Conservation (phyloP, 805 yeast species). For the Ogataea polymorpha region DNA sequence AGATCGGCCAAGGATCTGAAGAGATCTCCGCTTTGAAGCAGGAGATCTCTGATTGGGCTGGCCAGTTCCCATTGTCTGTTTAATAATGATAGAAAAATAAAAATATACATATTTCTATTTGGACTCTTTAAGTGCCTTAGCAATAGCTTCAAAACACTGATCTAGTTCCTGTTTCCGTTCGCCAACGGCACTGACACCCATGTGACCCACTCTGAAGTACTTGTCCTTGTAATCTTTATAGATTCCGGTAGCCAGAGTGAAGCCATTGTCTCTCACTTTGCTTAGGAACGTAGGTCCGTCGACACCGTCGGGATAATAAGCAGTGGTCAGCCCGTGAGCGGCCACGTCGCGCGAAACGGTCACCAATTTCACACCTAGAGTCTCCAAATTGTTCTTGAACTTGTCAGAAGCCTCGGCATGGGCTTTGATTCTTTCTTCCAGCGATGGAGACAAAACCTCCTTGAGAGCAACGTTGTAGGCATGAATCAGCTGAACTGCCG, state of each 20-base stretch:
- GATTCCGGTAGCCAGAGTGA: slow-evolving; percentile 86
- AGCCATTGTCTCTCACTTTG: slow-evolving; percentile 58
- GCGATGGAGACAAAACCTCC: slow-evolving; percentile 52
- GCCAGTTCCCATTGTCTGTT: slow-evolving; percentile 70
- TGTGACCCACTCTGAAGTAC: slow-evolving; percentile 93
- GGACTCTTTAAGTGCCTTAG: slow-evolving; percentile 34
- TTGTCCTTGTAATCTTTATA: slow-evolving; percentile 74
- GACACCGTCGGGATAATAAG: slow-evolving; percentile 74
- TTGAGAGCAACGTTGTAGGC: slow-evolving; percentile 75
- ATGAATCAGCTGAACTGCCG: slow-evolving; percentile 84
- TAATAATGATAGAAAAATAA: slow-evolving; percentile 21
- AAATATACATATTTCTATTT: not conserved
- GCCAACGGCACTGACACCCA: slow-evolving; percentile 79
- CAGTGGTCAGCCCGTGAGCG: slow-evolving; percentile 88
- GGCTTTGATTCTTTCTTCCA: slow-evolving; percentile 59
- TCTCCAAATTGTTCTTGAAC: slow-evolving; percentile 58
- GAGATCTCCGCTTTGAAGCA: slow-evolving; percentile 64
- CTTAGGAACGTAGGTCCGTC: slow-evolving; percentile 65
- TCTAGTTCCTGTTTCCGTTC: slow-evolving; percentile 53
- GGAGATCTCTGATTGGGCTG: slow-evolving; percentile 91
- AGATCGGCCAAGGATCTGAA: slow-evolving; percentile 67
- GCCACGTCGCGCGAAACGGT: slow-evolving; percentile 55
- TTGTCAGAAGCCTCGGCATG: slow-evolving; percentile 61
- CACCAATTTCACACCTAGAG: slow-evolving; percentile 66
- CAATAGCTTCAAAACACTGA: slow-evolving; percentile 44